A percentile compares a stretch with the other conserved stretches of the same genome.
phyloP scores from a whole-genome alignment of 2,329 filamentous ascomycete genomes.

The Fusarium domesticum region DNA sequence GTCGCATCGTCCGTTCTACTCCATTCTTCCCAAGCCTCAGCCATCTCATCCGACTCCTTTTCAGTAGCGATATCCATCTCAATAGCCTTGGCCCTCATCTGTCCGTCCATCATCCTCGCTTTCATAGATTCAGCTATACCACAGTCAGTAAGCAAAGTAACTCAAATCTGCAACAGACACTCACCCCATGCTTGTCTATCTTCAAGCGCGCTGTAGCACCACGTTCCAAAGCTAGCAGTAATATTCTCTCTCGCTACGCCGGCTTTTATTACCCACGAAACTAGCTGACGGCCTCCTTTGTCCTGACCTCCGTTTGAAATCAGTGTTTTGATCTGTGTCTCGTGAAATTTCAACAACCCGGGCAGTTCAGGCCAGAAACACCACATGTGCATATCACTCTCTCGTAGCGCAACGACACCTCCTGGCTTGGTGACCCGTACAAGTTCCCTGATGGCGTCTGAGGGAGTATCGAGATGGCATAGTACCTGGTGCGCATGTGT shows the following conservation, averaged over 20 bases:
- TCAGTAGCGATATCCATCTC: constrained; percentile 26
- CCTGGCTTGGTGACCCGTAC: constrained; percentile 42
- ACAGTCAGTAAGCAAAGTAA: background rate
- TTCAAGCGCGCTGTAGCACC: constrained; percentile 28
- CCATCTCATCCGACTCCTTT: constrained; percentile 28
- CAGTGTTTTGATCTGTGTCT: constrained; percentile 19
- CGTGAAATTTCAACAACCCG: constrained; percentile 24
- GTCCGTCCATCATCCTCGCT: constrained; percentile 23
- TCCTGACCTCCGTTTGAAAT: constrained; percentile 26
- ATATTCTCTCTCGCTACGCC: constrained; percentile 24
- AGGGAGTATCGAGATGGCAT: constrained; percentile 37
- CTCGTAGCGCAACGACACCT: constrained; percentile 40
- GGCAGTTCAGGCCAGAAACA: constrained; percentile 30
- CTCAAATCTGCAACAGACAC: background rate
- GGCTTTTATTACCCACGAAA: constrained; percentile 29
- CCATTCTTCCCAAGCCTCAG: constrained; percentile 30
- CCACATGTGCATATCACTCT: constrained; percentile 32
- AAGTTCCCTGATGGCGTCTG: constrained; percentile 40
- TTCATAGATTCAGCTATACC: constrained; percentile 27
- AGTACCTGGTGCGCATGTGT: constrained; percentile 44
- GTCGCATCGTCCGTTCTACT: constrained; percentile 26
- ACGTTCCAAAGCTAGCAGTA: constrained; percentile 28
- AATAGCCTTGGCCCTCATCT: constrained; percentile 25
- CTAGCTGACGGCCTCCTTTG: constrained; percentile 28
- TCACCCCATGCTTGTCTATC: constrained; percentile 30